Evolutionary conservation across 2,329 filamentous ascomycete species (phyloP).

Genomic region (Fusarium sp.): DNA sequence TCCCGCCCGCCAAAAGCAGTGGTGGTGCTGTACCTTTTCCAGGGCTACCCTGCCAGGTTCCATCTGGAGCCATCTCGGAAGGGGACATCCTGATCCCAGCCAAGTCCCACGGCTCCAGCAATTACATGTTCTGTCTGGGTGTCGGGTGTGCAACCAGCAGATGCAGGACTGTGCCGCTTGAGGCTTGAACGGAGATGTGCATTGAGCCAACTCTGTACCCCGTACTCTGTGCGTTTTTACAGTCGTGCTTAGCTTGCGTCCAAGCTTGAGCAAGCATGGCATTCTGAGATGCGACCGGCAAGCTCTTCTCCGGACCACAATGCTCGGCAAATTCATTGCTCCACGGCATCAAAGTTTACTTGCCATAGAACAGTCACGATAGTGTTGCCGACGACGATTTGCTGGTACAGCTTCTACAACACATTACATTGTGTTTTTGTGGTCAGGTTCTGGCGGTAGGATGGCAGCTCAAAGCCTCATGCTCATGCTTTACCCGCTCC

Average conservation of each 20-base stretch:
- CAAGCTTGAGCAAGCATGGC: slow-evolving; percentile 12
- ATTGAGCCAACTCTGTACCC: slow-evolving; percentile 23
- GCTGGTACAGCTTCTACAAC: not conserved
- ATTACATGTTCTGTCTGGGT: slow-evolving; percentile 21
- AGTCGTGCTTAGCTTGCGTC: slow-evolving; percentile 10
- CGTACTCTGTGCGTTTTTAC: slow-evolving; percentile 9
- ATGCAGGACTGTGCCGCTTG: slow-evolving; percentile 28
- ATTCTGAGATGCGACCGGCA: not conserved
- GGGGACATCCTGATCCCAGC: slow-evolving; percentile 32
- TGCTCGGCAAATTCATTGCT: slow-evolving; percentile 7
- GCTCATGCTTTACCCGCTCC: slow-evolving; percentile 6
- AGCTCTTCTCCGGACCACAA: slow-evolving; percentile 8
- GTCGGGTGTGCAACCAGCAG: slow-evolving; percentile 20
- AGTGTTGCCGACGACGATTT: not conserved
- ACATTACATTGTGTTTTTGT: not conserved
- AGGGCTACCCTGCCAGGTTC: slow-evolving; percentile 41
- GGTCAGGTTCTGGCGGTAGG: not conserved
- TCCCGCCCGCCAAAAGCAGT: slow-evolving; percentile 10
- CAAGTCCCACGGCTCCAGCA: slow-evolving; percentile 30
- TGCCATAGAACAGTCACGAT: slow-evolving; percentile 14
- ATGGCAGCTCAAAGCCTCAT: not conserved
- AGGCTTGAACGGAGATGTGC: slow-evolving; percentile 31
- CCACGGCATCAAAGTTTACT: slow-evolving; percentile 3
- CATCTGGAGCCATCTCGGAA: slow-evolving; percentile 39
- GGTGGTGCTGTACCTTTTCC: slow-evolving; percentile 23